Evolutionary conservation across 495 filamentous ascomycete species (phyloP).

Genomic region (Trichoderma orchidacearum): DNA sequence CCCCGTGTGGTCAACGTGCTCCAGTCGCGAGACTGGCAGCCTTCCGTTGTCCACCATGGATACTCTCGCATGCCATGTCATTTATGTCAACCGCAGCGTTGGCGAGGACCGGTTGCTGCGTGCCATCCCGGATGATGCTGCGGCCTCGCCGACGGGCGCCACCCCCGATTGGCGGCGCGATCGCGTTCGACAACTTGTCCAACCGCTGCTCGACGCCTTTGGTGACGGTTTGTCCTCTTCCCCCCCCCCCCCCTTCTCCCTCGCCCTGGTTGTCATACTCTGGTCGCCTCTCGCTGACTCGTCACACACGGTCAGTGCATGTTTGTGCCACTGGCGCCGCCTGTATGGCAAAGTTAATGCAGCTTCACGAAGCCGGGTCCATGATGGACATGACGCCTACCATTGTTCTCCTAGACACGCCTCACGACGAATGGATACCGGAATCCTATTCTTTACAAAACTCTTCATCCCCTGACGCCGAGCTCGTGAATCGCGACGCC

Average conservation of each 20-base stretch:
- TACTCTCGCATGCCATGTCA: conserved; percentile 57
- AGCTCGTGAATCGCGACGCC: conserved; percentile 19
- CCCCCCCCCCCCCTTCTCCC: neutral
- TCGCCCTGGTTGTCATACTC: too few species aligned
- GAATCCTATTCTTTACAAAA: conserved; percentile 16
- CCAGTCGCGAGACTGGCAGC: conserved; percentile 36
- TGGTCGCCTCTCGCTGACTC: conserved; percentile 3
- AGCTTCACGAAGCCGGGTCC: conserved; percentile 46
- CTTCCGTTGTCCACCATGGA: conserved; percentile 42
- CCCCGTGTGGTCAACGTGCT: conserved; percentile 21
- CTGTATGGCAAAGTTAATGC: conserved; percentile 54
- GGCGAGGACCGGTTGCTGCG: conserved; percentile 45
- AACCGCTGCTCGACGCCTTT: conserved; percentile 32
- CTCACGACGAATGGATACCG: conserved; percentile 33
- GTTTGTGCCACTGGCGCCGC: conserved; percentile 56
- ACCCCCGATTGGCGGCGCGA: conserved; percentile 1
- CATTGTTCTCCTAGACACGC: conserved; percentile 63
- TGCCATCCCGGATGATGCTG: conserved; percentile 1
- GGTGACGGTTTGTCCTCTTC: conserved; percentile 27
- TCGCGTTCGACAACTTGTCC: conserved; percentile 12
- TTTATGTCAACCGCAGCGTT: conserved; percentile 71
- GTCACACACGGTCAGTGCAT: conserved; percentile 42
- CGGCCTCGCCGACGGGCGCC: neutral
- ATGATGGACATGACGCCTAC: conserved; percentile 53
- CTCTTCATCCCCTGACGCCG: conserved; percentile 28